A percentile compares a stretch with the other conserved stretches of the same genome.
phyloP scores from a whole-genome alignment of 768 basidiomycete species.

The Mycena leptocephala region DNA sequence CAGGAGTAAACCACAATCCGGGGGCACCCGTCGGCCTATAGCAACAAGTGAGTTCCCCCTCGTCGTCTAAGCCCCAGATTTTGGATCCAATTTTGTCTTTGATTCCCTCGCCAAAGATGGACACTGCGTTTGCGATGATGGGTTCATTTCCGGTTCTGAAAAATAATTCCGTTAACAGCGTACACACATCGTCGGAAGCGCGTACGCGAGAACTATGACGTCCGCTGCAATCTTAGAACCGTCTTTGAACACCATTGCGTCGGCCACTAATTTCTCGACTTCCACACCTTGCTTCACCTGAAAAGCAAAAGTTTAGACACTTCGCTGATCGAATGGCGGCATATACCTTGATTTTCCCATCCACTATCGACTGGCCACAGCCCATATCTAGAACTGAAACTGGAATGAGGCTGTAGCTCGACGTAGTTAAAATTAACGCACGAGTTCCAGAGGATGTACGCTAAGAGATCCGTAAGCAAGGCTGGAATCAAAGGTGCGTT shows the following conservation, averaged over 20 bases:
- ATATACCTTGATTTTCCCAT: conserved; percentile 58
- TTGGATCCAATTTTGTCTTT: conserved; percentile 14
- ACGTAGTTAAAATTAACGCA: neutral
- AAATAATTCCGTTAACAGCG: too few species aligned
- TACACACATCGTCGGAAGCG: too few species aligned
- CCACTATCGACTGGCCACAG: conserved; percentile 53
- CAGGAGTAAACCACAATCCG: conserved; percentile 29
- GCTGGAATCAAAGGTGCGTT: neutral
- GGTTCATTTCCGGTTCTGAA: conserved; percentile 11
- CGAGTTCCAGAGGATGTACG: conserved; percentile 21
- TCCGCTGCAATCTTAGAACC: conserved; percentile 60
- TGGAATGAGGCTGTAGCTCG: too few species aligned
- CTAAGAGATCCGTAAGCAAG: conserved; percentile 15
- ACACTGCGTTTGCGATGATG: neutral
- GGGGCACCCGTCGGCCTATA: conserved; percentile 36
- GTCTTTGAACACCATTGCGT: conserved; percentile 15
- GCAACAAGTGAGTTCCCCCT: conserved; percentile 45
- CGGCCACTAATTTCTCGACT: conserved; percentile 39
- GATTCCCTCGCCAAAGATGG: conserved; percentile 24
- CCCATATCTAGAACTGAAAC: conserved; percentile 46
- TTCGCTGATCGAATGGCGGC: conserved; percentile 44
- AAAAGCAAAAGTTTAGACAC: conserved; percentile 47
- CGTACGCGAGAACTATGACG: conserved; percentile 31
- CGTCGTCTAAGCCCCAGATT: conserved; percentile 52
- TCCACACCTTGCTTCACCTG: conserved; percentile 64